Base-by-base conservation (phyloP, 768 basidiomycete genomes). In the Rhizopogon vesiculosus region DNA sequence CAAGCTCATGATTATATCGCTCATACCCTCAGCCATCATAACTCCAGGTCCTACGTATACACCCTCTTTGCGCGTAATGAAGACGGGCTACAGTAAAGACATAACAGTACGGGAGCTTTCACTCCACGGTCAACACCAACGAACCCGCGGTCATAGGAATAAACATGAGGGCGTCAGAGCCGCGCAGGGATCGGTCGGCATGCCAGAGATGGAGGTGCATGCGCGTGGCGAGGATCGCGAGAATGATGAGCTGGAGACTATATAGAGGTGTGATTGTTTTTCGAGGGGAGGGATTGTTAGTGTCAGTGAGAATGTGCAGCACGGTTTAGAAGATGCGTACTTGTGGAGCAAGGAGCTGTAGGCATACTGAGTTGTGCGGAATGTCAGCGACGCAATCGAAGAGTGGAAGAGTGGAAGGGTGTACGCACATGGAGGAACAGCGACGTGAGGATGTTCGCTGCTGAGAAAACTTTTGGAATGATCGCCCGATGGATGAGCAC, bases 131-230 rank as follows among this genome's bases (percentile, higher is more conserved):
- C 25, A 25, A 25, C 25, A 1, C 25, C 25, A 25, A 25, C 3
- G 25, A 25, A 25, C 25, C 25, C 25, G 25, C 16, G n/a, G 44
- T 29, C 5, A 45, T 5, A 45, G 44, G 44, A n/a, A 29, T 45
- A 16, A 29, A 22, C 29, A 7, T 18, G 29, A 7, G 10, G n/a
- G 3, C 29, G 6, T 31, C 29, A 7, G 28, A 13, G 29, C 16
- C 8, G 28, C 18, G 40, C 9, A 31, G 9, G 10, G 10, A 15
- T 1, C 48, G 46, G 45, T 46, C 53, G 19, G 51, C 15, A 31
- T 54, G 45, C 48, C 43, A 46, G 13, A 54, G 53, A 25, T 54
- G 33, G 33, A 54, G 53, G 18, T 54, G 53, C 53, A 54, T 54
- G 15, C 46, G 53, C 13, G 48, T 45, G 18, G 43, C 53, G 10